phyloP scores from a whole-genome alignment of 2,329 filamentous ascomycete species.

The Calonectria henricotiae region DNA sequence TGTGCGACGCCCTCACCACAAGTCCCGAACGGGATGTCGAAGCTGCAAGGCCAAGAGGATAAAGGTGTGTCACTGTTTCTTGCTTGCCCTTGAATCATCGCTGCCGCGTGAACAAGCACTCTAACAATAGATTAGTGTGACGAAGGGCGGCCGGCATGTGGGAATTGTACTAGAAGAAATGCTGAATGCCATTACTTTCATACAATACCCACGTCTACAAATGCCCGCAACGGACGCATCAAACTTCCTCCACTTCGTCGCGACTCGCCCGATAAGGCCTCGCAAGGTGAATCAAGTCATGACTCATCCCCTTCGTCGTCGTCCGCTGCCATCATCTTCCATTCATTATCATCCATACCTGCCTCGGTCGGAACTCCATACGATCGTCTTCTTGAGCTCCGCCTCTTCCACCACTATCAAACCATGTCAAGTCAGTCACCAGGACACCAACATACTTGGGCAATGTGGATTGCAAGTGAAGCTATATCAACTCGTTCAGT shows the following conservation, averaged over 20 bases:
- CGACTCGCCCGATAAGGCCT: neutral
- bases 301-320: neutral
- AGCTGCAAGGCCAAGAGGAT: slow-evolving; percentile 33
- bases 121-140: slow-evolving; percentile 26
- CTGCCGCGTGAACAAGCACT: neutral
- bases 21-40: slow-evolving; percentile 36
- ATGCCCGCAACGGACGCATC: slow-evolving; percentile 9
- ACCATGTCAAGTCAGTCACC: neutral
- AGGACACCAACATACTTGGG: slow-evolving; percentile 7
- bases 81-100: neutral
- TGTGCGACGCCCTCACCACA: slow-evolving; percentile 30
- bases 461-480: slow-evolving; percentile 27
- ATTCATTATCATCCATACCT: neutral
- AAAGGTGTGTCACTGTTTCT: slow-evolving; percentile 27
- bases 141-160: slow-evolving; percentile 25
- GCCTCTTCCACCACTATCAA: slow-evolving; percentile 36
- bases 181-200: slow-evolving; percentile 35
- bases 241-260: slow-evolving; percentile 16
- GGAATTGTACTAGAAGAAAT: slow-evolving; percentile 25
- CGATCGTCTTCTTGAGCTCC: slow-evolving; percentile 23
- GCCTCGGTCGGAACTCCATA: neutral
- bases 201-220: neutral
- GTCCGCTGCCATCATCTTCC: neutral
- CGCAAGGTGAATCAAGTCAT: neutral
- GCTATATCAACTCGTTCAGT: slow-evolving; percentile 7